Evolutionary conservation across 2,329 filamentous ascomycete genomes (phyloP), one percentile per base, ranked within the genome.

Genomic region (Pseudogymnoascus destructans): DNA sequence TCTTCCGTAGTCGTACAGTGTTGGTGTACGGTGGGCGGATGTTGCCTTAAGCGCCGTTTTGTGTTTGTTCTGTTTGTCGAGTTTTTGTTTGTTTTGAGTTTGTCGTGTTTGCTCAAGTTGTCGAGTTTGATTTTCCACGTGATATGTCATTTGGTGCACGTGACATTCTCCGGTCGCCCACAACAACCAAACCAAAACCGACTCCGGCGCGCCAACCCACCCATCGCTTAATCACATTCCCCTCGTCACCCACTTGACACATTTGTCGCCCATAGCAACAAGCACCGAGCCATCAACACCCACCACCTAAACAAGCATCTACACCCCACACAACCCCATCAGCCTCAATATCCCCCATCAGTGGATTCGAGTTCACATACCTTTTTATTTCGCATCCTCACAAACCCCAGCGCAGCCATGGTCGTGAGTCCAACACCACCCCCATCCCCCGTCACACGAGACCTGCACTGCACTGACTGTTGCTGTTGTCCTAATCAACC

Each of bases 391-490:
- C 27, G 46, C 21, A 27, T 6, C 21, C n/a, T 6, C 4, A 21
- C 36, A 58, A 35, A 15, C 30, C 61, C 4, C 36, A 11, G 8
- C 46, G 62, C 63, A 68, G 70, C 59, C 58, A 75, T 74, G 73
- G 73, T 75, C 63, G 71, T 72, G 64, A 65, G 71, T 71, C 46
- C 58, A n/a, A n/a, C 8, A 10, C 11, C 59, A 58, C 49, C 27
- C 33, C 42, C 49, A 32, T 19, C 30, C 33, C 35, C n/a, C 42
- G 40, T 35, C 55, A 4, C 32, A 35, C 54, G 21, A 21, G 21
- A 40, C 36, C 32, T 36, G 54, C 54, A 21, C 27, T 32, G 55
- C 60, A 64, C 21, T 23, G 21, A 5, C 21, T 30, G 27, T 30
- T 30, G 27, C 8, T 27, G 25, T 9, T 8, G 64, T 38, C 73